Base-by-base conservation (phyloP, 2,329 filamentous ascomycete genomes). In the Alternaria ethzedia region DNA sequence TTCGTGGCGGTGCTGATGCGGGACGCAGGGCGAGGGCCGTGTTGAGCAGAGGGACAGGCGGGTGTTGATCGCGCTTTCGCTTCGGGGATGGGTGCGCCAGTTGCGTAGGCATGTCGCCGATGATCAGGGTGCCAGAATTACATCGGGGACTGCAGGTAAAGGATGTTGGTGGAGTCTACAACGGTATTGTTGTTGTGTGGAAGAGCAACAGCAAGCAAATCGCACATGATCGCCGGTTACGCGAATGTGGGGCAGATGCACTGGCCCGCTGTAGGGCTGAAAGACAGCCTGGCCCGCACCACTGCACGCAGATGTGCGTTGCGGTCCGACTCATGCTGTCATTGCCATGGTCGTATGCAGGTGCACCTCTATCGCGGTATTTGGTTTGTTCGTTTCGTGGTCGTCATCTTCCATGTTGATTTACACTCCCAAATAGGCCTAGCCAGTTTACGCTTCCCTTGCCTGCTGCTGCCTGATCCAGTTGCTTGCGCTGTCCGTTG, bases 11-110 rank as follows among this genome's bases (percentile, higher is more conserved):
- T 59, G 74, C 69, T 23, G 70, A 61, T 45, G 70, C 69, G 52
- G 69, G 67, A 61, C 73, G 75, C 25, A 76, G 70, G 26, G 76
- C 69, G 49, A 76, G 69, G 11, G 77, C 69, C 45, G 77, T 79
- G 70, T 78, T 78, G 41, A 78, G 70, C 43, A 76, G 67, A 13
- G 76, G 74, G 41, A 73, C 57, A 41, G 67, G 70, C 63, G 75
- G 71, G 41, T 70, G 66, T 32, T 74, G 73, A 50, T 79, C 75
- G 64, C 78, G 77, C 71, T 80, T 80, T 61, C 77, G 77, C 70
- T 79, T 79, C n/a, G 78, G 78, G 36, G 77, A 79, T 20, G 77
- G 75, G 57, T 77, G 65, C 60, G 72, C 74, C 56, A 78, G 70
- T 61, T 75, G 73, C 56, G 74, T 77, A 57, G 76, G 75, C 77